Evolutionary conservation across 768 basidiomycete genomes (phyloP).

Genomic region (Pleurotus citrinopileatus): DNA sequence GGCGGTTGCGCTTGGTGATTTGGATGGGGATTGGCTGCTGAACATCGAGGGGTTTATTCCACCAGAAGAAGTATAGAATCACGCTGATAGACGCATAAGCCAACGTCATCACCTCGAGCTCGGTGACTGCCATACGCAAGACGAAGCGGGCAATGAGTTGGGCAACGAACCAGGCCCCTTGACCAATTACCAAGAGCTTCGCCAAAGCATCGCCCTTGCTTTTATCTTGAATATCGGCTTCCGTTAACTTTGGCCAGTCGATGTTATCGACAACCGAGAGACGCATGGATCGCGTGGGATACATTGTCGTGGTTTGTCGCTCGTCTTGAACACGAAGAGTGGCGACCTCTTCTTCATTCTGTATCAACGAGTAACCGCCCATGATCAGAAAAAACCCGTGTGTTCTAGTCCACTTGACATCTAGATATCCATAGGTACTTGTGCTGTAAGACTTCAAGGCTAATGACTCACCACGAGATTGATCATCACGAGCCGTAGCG

Average conservation of each 20-base stretch:
- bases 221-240: constrained; percentile 18
- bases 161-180: constrained; percentile 32
- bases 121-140: constrained; percentile 24
- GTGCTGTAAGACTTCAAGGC: background rate
- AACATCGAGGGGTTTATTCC: constrained; percentile 36
- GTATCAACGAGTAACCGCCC: constrained; percentile 19
- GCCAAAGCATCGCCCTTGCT: constrained; percentile 32
- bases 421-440: constrained; percentile 10
- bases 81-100: constrained; percentile 29
- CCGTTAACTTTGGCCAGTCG: constrained; percentile 7
- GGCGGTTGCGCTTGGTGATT: background rate
- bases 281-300: background rate
- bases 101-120: constrained; percentile 33
- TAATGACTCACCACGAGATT: too few relatives aligned
- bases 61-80: constrained; percentile 32
- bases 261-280: background rate
- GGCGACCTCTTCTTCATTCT: background rate
- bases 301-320: background rate
- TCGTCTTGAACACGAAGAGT: background rate
- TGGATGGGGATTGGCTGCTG: constrained; percentile 17
- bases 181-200: constrained; percentile 29
- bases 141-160: constrained; percentile 24
- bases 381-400: constrained; percentile 26
- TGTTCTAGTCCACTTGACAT: constrained; percentile 17
- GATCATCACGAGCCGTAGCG: too few relatives aligned